Base-by-base conservation (phyloP, 2,329 filamentous ascomycete genomes). In the Chaetomium sp. region DNA sequence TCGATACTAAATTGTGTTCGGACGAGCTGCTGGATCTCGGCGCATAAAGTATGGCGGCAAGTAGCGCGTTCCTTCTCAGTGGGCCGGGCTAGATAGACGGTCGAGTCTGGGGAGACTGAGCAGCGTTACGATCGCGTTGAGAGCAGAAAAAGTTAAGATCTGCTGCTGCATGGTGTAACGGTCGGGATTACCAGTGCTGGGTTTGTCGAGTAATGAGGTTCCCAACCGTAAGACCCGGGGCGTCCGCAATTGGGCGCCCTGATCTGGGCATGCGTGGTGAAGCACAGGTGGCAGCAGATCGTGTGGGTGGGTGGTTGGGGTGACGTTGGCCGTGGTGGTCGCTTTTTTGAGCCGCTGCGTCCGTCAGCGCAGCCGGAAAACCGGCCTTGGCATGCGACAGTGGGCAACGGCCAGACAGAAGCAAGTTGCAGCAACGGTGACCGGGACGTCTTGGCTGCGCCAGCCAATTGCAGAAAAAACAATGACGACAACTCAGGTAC, bases 131-230 rank as follows among this genome's bases (percentile, higher is more conserved):
- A 27, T 27, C 19, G 19, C 19, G n/a, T 27, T 12, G 32, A 47
- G 42, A 38, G 36, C 41, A 19, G 27, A 35, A 7, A 14, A 35
- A 41, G 14, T 14, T 50, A 41, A 36, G 43, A 11, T 53, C 12
- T 35, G 54, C 47, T 33, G 52, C 47, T 54, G 53, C 58, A 60
- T 60, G 37, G 34, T 55, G 54, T 33, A 50, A 49, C 42, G 38
- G 36, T 49, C 34, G 40, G 19, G 19, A 27, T 27, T 27, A 27
- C 38, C 51, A 14, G 10, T 14, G 35, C 40, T 44, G 34, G 35
- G 44, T 38, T 38, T 35, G 38, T 38, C 43, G 45, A 44, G 46
- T 36, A 4, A 4, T 19, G 44, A 14, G 35, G 52, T 53, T 48
- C 41, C 43, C 52, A 49, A 47, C 34, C 38, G 10, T 6, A 36